phyloP scores from a whole-genome alignment of 805 yeast species.

The Zygoascus ofunaensis region DNA sequence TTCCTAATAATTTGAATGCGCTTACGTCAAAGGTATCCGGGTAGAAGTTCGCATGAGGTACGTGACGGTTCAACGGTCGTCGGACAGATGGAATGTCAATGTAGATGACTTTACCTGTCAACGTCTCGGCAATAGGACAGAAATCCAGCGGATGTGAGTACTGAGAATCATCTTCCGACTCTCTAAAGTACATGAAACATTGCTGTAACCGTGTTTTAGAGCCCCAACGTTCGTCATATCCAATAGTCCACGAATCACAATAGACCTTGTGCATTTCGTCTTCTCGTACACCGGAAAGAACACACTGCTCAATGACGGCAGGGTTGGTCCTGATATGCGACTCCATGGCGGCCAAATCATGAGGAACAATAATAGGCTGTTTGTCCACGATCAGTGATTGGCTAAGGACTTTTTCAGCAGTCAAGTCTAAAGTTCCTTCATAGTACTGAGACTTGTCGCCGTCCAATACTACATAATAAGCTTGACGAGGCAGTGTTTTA shows the following conservation, averaged over 20 bases:
- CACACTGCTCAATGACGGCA: conserved; percentile 62
- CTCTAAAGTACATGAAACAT: conserved; percentile 70
- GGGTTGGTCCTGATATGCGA: conserved; percentile 61
- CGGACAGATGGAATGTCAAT: conserved; percentile 71
- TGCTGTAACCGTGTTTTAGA: conserved; percentile 66
- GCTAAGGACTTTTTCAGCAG: conserved; percentile 38
- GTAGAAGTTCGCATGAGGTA: conserved; percentile 59
- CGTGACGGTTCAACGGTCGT: conserved; percentile 55
- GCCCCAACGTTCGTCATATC: conserved; percentile 73
- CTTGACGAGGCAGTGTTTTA: conserved; percentile 53
- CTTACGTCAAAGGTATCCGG: conserved; percentile 31
- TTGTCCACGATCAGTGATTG: conserved; percentile 46
- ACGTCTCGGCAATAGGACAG: conserved; percentile 74
- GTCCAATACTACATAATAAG: conserved; percentile 55
- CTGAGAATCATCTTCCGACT: conserved; percentile 61
- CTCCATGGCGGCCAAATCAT: conserved; percentile 56
- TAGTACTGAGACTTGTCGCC: conserved; percentile 51
- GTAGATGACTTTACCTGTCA: conserved; percentile 55
- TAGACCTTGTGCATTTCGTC: conserved; percentile 50
- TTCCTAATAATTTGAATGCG: background rate
- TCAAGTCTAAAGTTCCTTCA: conserved; percentile 62
- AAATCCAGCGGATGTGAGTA: conserved; percentile 68
- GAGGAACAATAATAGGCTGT: conserved; percentile 68
- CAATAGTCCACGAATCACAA: conserved; percentile 67
- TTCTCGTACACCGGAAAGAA: conserved; percentile 56